Evolutionary conservation across 345 rosid genomes (phyloP), one percentile per base, ranked within the genome.

Genomic region (Populus tremula): DNA sequence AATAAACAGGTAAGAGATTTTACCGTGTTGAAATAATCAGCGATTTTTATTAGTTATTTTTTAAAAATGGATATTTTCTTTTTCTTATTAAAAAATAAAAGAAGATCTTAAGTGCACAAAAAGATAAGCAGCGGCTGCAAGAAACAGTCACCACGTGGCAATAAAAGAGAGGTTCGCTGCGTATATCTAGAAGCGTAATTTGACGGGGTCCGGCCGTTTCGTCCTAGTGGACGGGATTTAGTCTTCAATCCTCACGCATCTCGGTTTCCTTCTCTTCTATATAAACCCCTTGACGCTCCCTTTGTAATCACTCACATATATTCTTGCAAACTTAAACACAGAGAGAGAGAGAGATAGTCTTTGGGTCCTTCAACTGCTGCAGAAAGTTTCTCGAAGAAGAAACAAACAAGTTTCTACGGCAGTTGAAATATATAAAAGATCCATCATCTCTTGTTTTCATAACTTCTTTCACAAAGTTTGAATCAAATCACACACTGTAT

Each of bases 181-280:
- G 23, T 6, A 13, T 2, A 27, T 41, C 69, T 6, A 27, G 3
- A 41, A 35, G 31, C 63, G 50, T 9, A 45, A 6, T 62, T 70
- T 70, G 80, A 77, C 70, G 41, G 49, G 33, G 47, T 77, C 78
- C 14, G 43, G 5, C 29, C 64, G n/a, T 54, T 76, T 25, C 68
- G 50, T n/a, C 65, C 45, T 23, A 38, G 69, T 77, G 74, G 43
- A 2, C 63, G 16, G 9, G 31, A 2, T 12, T 29, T 47, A 6
- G 2, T 6, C 23, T 25, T 23, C 47, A n/a, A 67, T 23, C 8
- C 43, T 29, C 39, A 69, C 79, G 76, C 81, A 10, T 14, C 13
- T 25, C 20, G 0, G 11, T 7, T 10, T 41, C 29, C 64, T 12
- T 10, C 39, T 53, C 43, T 3, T 9, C 66, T 78, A 71, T 78